Percentiles rank a stretch among this genome's conserved stretches.
Conservation (phyloP, 805 yeast species). For the Candida michaelii region DNA sequence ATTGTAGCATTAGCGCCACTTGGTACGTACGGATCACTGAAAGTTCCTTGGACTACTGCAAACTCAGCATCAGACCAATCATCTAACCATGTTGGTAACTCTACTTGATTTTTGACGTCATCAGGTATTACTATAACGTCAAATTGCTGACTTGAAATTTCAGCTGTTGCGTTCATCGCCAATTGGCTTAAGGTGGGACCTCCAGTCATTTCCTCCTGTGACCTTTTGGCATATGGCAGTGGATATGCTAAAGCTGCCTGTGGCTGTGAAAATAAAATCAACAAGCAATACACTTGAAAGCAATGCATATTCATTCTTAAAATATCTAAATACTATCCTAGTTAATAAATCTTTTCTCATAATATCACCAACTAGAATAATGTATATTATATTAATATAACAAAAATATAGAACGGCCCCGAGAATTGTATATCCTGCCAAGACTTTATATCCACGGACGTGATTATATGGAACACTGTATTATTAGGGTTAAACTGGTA, state of each 20-base stretch:
- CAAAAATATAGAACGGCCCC: too few species aligned
- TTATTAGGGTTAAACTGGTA: too few species aligned
- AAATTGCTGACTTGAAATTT: background rate
- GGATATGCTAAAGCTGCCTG: conserved; percentile 7
- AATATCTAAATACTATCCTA: conserved; percentile 1
- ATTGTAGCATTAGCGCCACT: background rate
- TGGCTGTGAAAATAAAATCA: conserved; percentile 4
- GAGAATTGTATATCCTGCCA: too few species aligned
- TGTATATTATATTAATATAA: too few species aligned
- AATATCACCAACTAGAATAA: background rate
- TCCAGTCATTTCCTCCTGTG: conserved; percentile 4
- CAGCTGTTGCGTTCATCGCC: background rate
- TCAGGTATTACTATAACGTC: background rate
- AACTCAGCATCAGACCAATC: conserved; percentile 3
- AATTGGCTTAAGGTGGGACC: conserved; percentile 2
- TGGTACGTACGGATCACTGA: background rate
- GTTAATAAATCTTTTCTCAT: background rate
- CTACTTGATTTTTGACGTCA: background rate
- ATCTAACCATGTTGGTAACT: conserved; percentile 2
- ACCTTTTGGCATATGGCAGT: conserved; percentile 5
- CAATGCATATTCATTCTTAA: conserved; percentile 5
- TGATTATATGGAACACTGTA: too few species aligned
- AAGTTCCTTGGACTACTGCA: background rate
- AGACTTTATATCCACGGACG: too few species aligned
- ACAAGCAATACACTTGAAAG: conserved; percentile 4